Evolutionary conservation across 2,329 filamentous ascomycete genomes (phyloP), one percentile per base, ranked within the genome.

Genomic region (Exophiala xenobiotica): DNA sequence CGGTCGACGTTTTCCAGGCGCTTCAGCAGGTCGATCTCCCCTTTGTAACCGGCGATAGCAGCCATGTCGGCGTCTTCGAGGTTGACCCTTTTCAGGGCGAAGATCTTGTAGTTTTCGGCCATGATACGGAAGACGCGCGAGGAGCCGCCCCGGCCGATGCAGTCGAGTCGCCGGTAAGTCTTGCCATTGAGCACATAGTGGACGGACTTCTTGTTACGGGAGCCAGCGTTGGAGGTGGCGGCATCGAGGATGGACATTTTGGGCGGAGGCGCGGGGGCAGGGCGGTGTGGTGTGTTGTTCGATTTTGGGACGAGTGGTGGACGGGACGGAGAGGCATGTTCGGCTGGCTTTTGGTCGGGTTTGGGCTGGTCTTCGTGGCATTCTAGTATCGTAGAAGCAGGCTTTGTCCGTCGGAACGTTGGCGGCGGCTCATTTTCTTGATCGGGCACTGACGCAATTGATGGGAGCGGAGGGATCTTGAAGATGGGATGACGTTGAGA

Each of bases 221-320:
- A 84, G 11, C 91, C 91, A 3, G 87, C 90, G 8, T 85, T 85
- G 1, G 87, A 83, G 1, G 92, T 96, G 2, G 90, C 92, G 2
- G 91, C 86, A 60, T 97, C 90, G n/a, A 96, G 74, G 6, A 96
- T 87, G 1, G 88, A 93, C 92, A 97, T 97, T 70, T 96, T 97
- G 1, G 93, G 92, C 6, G 90, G 90, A 2, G 92, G 92, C 14
- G 77, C 70, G 0, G 83, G 86, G 2, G 89, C 89, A 18, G 87
- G 80, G 60, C 90, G 78, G 63, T 83, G 87, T 8, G 90, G 90
- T 3, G 90, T 96, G 63, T 86, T 86, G 51, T 75, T 78, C 62
- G 77, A 82, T 54, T 80, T 74, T 5, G 72, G 68, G 11, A 76
- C 76, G 6, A 86, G 68, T 11, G 75, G 70, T 54, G 69, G 72